These are phyloP conservation scores for Colletotrichum sp. DNA, from an alignment of 2,329 filamentous ascomycete species.

Conservation along the genomic window DNA sequence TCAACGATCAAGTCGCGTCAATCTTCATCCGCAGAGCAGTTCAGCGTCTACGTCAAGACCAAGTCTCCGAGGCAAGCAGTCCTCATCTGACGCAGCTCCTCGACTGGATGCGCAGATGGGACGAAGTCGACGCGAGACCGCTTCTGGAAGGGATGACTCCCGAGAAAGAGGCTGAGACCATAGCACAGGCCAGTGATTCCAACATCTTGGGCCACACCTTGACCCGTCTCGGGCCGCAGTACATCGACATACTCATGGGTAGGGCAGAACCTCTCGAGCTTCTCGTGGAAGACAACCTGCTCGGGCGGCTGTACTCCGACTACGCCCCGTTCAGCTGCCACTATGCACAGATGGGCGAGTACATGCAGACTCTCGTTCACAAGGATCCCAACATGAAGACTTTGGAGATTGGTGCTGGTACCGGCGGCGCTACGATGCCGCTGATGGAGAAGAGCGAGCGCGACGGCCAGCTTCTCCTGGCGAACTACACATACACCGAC, in stretches of 20 bases:
- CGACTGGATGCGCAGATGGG: too few relatives aligned
- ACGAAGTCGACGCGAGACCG: too few relatives aligned
- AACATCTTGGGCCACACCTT: not conserved
- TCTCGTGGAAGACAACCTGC: not conserved
- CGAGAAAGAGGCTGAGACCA: too few relatives aligned
- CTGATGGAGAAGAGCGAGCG: slow-evolving; percentile 40
- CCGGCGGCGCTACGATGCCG: too few relatives aligned
- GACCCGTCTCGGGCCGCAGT: not conserved
- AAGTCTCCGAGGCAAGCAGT: too few relatives aligned
- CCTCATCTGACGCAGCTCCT: too few relatives aligned
- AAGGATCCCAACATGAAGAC: not conserved
- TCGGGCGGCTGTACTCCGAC: not conserved
- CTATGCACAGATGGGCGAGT: not conserved
- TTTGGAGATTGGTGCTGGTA: not conserved
- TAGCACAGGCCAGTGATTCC: too few relatives aligned
- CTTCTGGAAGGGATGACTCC: too few relatives aligned
- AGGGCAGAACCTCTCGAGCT: not conserved
- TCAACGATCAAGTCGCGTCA: too few relatives aligned
- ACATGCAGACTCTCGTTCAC: not conserved
- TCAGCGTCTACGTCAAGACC: too few relatives aligned
- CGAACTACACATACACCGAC: slow-evolving; percentile 34
- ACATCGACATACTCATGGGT: not conserved
- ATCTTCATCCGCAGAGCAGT: too few relatives aligned
- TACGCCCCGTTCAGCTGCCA: not conserved
- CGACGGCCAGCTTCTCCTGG: slow-evolving; percentile 31